Evolutionary conservation across 2,329 filamentous ascomycete genomes (phyloP).

Genomic region (Aureobasidium sp.): DNA sequence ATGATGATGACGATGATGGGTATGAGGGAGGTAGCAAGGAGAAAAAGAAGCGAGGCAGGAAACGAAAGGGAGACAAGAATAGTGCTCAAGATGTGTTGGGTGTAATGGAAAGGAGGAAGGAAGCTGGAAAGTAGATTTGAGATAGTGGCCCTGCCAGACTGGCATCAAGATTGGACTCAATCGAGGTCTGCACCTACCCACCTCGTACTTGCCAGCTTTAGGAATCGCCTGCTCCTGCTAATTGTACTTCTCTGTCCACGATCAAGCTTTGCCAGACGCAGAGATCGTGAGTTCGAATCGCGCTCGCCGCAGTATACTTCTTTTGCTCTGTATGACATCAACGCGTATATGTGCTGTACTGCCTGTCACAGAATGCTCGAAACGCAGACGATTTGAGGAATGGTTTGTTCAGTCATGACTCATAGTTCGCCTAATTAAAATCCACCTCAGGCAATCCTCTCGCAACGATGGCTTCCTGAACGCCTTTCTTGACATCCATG

Average conservation of each 20-base stretch:
- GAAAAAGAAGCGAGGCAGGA: constrained; percentile 58
- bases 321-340: background rate
- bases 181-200: background rate
- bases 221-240: background rate
- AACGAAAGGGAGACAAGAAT: constrained; percentile 71
- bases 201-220: background rate
- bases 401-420: background rate
- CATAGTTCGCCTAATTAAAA: constrained; percentile 25
- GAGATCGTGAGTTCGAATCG: background rate
- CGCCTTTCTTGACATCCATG: constrained; percentile 32
- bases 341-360: background rate
- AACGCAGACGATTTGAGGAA: no score
- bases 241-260: background rate
- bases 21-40: constrained; percentile 30
- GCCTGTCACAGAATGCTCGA: background rate
- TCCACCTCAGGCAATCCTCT: constrained; percentile 42
- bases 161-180: no score
- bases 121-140: constrained; percentile 7
- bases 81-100: constrained; percentile 72
- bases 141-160: background rate
- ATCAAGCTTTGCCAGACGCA: background rate
- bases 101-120: constrained; percentile 61
- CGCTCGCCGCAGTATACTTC: background rate
- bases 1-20: constrained; percentile 38
- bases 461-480: constrained; percentile 37